Evolutionary conservation across 306 rosid species (phyloP), one percentile per base, ranked within the genome.

Genomic region (Lathyrus oleraceus): DNA sequence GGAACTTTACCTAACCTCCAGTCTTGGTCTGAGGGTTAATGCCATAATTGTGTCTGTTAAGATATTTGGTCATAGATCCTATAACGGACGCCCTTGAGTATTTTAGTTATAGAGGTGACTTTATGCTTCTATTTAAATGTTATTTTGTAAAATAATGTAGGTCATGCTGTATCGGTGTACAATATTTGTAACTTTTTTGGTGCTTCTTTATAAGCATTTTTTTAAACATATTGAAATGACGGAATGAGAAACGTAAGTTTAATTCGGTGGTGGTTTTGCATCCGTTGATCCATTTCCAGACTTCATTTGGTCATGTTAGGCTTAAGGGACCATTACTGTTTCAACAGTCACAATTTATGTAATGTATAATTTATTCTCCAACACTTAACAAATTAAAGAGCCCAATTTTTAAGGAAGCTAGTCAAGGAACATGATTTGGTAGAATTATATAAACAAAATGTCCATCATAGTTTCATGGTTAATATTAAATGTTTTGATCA

Each of bases 221-320:
- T 40, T 40, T 1, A 1, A 38, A 38, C 11, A 38, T 38, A 38
- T 38, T 40, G 44, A 40, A 40, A 40, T 12, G 13, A 40, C 0
- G 44, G 0, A 28, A 48, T 4, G 0, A 30, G 35, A 30, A 30
- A 30, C 35, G 35, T 58, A 54, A 32, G 5, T 30, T 10, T 53
- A 53, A 21, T 61, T 61, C 10, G 47, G 30, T 17, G 28, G 20
- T 10, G 30, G 15, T 36, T 61, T 61, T 61, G 48, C 67, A 38
- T 36, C 48, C 15, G 10, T 61, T 2, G 67, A 61, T 61, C 48
- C 25, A 61, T 61, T 36, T 61, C 48, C 67, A 10, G 14, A 27
- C 23, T 61, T 62, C 51, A 44, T 44, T 44, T 14, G 16, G 17
- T 5, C 51, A 44, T 40, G n/a, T 44, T 61, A 36, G 49, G 16